Evolutionary conservation across 192 early-diverging fungal species (phyloP).

Genomic region (Backusella liffmaniae): DNA sequence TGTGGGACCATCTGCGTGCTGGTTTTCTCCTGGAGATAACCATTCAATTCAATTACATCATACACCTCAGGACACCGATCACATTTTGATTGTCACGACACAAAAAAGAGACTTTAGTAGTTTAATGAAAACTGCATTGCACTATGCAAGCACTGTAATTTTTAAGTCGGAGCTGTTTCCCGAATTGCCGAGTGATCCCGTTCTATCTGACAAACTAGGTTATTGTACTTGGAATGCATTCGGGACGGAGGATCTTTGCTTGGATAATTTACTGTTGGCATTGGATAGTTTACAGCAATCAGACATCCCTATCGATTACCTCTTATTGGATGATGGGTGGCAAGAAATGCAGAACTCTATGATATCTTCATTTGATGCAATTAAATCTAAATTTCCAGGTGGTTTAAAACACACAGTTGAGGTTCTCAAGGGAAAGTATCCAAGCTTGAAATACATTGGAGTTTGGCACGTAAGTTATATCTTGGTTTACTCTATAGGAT

Average conservation of each 20-base stretch:
- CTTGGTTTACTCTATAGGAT: too few relatives aligned
- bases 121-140: background rate
- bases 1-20: background rate
- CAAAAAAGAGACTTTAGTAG: background rate
- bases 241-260: background rate
- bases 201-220: background rate
- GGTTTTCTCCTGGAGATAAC: background rate
- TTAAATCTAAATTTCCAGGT: slow-evolving; percentile 38
- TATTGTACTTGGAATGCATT: slow-evolving; percentile 30
- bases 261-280: slow-evolving; percentile 2
- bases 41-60: background rate
- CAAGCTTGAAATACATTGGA: slow-evolving; percentile 43
- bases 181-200: background rate
- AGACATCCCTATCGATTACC: slow-evolving; percentile 26
- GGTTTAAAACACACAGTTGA: slow-evolving; percentile 38
- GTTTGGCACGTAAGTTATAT: slow-evolving; percentile 44
- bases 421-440: slow-evolving; percentile 13
- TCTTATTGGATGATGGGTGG: slow-evolving; percentile 60
- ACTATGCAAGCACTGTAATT: background rate
- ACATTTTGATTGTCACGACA: slow-evolving; percentile 8
- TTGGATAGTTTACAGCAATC: slow-evolving; percentile 11
- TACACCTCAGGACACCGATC: background rate
- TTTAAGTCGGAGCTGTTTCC: background rate
- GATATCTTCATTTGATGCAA: slow-evolving; percentile 36
- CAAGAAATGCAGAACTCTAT: slow-evolving; percentile 28